These are phyloP conservation scores for Triglochin maritima DNA, from an alignment of 106 monocot genomes.

Conservation along the genomic window DNA sequence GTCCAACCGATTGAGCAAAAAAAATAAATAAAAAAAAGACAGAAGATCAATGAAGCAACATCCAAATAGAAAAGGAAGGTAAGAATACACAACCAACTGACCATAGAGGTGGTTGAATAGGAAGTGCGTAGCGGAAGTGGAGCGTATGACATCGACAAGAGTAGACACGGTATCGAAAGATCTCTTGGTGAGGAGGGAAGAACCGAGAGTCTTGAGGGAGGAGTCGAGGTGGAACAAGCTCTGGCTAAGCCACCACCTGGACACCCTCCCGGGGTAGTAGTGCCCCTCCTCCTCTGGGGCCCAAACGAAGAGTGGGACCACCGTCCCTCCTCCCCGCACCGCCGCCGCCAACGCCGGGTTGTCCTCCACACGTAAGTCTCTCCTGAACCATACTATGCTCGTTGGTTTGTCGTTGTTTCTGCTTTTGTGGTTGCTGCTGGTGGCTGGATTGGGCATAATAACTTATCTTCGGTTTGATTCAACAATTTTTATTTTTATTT, in stretches of 20 bases:
- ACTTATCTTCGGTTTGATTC: too few species aligned
- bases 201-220: slow-evolving; percentile 60
- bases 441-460: background rate
- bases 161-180: slow-evolving; percentile 52
- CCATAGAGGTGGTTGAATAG: slow-evolving; percentile 95
- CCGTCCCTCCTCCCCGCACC: slow-evolving; percentile 43
- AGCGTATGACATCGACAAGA: slow-evolving; percentile 39
- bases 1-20: too few species aligned
- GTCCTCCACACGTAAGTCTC: slow-evolving; percentile 87
- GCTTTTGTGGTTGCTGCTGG: slow-evolving; percentile 7
- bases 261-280: slow-evolving; percentile 81
- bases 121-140: slow-evolving; percentile 51
- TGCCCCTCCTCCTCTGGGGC: slow-evolving; percentile 80
- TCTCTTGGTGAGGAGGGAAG: slow-evolving; percentile 57
- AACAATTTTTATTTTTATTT: too few species aligned
- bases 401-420: slow-evolving; percentile 4
- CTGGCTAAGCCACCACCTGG: slow-evolving; percentile 88
- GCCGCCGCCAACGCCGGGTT: slow-evolving; percentile 85
- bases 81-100: slow-evolving; percentile 7
- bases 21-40: too few species aligned
- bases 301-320: slow-evolving; percentile 71
- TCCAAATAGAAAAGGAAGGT: background rate
- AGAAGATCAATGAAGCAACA: background rate
- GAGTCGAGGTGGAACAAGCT: slow-evolving; percentile 56
- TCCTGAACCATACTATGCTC: slow-evolving; percentile 84